Evolutionary conservation across 2,329 filamentous ascomycete species (phyloP).

Genomic region (Botrytis fabae): DNA sequence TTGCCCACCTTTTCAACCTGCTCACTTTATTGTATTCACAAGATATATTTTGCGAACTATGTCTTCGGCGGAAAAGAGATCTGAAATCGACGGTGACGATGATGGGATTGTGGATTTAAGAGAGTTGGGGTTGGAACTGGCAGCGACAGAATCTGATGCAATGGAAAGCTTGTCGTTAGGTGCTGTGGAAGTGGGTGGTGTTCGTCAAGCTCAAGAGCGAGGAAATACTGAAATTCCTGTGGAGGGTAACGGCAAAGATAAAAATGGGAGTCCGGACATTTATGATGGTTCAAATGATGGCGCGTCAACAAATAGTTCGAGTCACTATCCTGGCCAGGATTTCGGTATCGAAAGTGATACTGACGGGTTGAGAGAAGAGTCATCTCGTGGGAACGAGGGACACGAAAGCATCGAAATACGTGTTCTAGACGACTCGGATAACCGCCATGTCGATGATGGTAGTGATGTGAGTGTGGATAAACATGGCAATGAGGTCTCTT

Average conservation of each 20-base stretch:
- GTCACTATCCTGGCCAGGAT: neutral
- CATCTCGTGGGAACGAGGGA: neutral
- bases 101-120: neutral
- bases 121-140: neutral
- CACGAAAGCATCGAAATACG: accelerated
- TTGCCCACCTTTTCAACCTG: neutral
- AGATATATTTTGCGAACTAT: neutral
- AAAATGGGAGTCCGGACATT: no score
- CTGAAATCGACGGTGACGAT: neutral
- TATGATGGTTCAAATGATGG: no score
- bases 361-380: accelerated
- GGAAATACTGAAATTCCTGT: accelerated
- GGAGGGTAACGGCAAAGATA: neutral
- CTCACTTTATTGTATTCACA: neutral
- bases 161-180: neutral
- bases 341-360: accelerated
- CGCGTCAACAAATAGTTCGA: accelerated
- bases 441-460: accelerated
- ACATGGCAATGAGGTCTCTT: accelerated
- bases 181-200: neutral
- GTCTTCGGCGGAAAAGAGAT: neutral
- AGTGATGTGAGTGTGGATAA: accelerated
- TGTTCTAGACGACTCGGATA: neutral
- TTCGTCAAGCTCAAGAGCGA: neutral
- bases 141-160: neutral